A percentile compares a stretch with the other conserved stretches of the same genome.
Evolutionary conservation across 2,329 filamentous ascomycete species (phyloP).

Genomic region (Fusarium temperatum): DNA sequence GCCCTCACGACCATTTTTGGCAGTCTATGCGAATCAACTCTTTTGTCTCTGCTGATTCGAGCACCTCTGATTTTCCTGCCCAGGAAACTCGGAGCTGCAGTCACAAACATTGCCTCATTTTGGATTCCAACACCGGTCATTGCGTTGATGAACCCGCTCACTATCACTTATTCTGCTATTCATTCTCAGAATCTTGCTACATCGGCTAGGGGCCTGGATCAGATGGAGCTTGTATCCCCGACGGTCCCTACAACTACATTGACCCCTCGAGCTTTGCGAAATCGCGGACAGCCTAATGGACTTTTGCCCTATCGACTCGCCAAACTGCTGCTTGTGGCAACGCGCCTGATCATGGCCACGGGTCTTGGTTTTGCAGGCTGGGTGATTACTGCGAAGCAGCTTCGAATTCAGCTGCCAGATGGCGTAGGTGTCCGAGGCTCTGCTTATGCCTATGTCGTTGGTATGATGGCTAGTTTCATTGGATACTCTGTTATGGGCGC

Average conservation of each 20-base stretch:
- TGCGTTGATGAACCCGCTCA: conserved; percentile 88
- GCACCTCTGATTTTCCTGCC: conserved; percentile 88
- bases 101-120: conserved; percentile 79
- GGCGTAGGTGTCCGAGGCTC: conserved; percentile 74
- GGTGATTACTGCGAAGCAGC: conserved; percentile 87
- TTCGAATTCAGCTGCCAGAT: conserved; percentile 68
- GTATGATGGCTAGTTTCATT: conserved; percentile 90
- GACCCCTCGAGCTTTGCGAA: conserved; percentile 62
- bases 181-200: conserved; percentile 84
- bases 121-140: conserved; percentile 87
- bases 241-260: conserved; percentile 78
- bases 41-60: conserved; percentile 81
- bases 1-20: conserved; percentile 88
- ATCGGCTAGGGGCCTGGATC: conserved; percentile 80
- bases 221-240: conserved; percentile 82
- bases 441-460: conserved; percentile 93
- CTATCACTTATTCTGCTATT: conserved; percentile 91
- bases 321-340: conserved; percentile 90
- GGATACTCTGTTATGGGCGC: conserved; percentile 93
- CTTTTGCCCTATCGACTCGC: conserved; percentile 90
- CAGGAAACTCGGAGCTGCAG: conserved; percentile 68
- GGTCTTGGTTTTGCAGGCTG: conserved; percentile 94
- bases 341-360: conserved; percentile 88
- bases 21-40: conserved; percentile 87
- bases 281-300: conserved; percentile 56